Evolutionary conservation across 2,329 filamentous ascomycete species (phyloP).

Genomic region (Phaeomoniella chlamydospora): DNA sequence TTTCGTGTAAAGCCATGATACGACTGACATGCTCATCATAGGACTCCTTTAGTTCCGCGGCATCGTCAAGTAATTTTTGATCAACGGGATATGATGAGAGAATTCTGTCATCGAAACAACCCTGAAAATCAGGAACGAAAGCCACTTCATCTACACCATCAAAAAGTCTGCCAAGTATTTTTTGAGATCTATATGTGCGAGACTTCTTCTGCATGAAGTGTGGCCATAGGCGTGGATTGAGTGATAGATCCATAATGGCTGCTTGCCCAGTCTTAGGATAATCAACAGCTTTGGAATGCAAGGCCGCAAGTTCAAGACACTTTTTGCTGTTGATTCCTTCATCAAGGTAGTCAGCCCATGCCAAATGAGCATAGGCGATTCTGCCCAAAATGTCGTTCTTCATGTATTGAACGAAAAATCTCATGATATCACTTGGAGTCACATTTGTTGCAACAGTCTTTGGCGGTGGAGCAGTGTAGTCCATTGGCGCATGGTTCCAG

Average conservation of each 20-base stretch:
- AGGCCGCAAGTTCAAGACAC: conserved; percentile 60
- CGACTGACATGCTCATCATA: conserved; percentile 68
- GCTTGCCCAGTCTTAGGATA: conserved; percentile 81
- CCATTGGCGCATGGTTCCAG: conserved; percentile 67
- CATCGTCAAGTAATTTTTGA: conserved; percentile 40
- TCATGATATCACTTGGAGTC: conserved; percentile 55
- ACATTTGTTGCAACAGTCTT: conserved; percentile 46
- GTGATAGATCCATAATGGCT: conserved; percentile 48
- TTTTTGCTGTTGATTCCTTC: conserved; percentile 51
- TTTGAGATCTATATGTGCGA: conserved; percentile 49
- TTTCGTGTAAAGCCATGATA: conserved; percentile 72
- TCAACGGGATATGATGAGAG: conserved; percentile 45
- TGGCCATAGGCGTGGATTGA: conserved; percentile 55
- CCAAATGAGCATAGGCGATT: conserved; percentile 74
- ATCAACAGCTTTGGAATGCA: conserved; percentile 88
- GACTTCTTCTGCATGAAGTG: conserved; percentile 73
- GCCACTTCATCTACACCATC: conserved; percentile 56
- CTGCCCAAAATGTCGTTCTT: conserved; percentile 70
- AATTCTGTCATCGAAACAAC: conserved; percentile 63
- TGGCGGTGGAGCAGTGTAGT: conserved; percentile 49
- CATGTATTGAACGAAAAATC: conserved; percentile 86
- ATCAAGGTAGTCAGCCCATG: conserved; percentile 49
- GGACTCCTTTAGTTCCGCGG: conserved; percentile 52
- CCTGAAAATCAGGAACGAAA: conserved; percentile 59
- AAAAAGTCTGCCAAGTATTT: conserved; percentile 68